A percentile compares a stretch with the other conserved stretches of the same genome.
phyloP scores from a whole-genome alignment of 2,329 filamentous ascomycete genomes.

The Aspergillus viridinutans region DNA sequence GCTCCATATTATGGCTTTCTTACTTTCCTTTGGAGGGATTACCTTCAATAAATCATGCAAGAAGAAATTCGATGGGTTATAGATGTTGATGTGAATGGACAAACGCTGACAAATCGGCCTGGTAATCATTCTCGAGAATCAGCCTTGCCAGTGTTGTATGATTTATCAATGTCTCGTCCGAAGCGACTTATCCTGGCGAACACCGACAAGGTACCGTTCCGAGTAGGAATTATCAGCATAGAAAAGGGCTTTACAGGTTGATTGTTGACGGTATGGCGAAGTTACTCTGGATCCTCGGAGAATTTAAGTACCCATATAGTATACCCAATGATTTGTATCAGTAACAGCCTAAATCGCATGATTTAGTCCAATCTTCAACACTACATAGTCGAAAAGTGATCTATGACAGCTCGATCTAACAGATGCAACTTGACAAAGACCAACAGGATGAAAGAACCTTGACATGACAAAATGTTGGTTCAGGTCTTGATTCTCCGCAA shows the following conservation, averaged over 20 bases:
- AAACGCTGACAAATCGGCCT: too few species aligned
- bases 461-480: not conserved
- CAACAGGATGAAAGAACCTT: not conserved
- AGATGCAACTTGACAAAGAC: not conserved
- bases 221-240: too few species aligned
- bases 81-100: not conserved
- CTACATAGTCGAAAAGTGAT: not conserved
- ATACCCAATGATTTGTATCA: not conserved
- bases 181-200: not conserved
- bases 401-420: too few species aligned
- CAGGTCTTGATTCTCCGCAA: not conserved
- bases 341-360: not conserved
- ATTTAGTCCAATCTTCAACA: not conserved
- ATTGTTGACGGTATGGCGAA: too few species aligned
- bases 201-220: too few species aligned
- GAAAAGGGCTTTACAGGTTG: too few species aligned
- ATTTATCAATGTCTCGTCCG: too few species aligned
- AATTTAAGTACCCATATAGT: too few species aligned
- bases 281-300: too few species aligned
- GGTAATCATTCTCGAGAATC: not conserved
- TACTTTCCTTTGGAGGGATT: not conserved
- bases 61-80: not conserved
- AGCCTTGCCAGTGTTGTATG: not conserved
- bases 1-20: too few species aligned
- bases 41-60: not conserved